Evolutionary conservation across 306 rosid species (phyloP), one percentile per base, ranked within the genome.

Genomic region (Rubus parviflorus): DNA sequence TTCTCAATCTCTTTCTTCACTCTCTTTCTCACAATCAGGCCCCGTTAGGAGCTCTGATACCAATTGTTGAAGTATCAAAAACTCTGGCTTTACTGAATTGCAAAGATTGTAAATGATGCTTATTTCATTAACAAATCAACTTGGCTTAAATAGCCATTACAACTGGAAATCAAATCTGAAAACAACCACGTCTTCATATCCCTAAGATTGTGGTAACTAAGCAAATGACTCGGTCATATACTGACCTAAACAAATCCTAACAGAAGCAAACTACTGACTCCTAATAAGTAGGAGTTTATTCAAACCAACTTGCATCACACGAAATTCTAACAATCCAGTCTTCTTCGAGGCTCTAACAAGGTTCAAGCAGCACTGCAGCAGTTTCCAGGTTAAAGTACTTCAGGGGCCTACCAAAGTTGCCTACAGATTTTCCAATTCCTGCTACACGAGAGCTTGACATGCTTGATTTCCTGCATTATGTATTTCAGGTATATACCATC

Each of bases 381-480:
- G 81, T 90, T 72, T 85, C 94, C 49, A 88, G 92, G 61, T 77
- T 92, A 74, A 90, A 83, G 70, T 90, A 92, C 86, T 83, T 79
- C 71, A 75, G 85, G 66, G 97, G 79, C 74, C 84, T 94, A 70
- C 90, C 98, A 0, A 89, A 88, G 79, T 83, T 94, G 91, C 98
- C 98, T 1, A 72, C 79, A 69, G 89, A 82, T 77, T 78, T 77
- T 82, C 72, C 82, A 49, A 65, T 86, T 73, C 90, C 95, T 61
- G 81, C 86, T 45, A 75, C 93, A 45, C 89, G 98, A 81, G 87
- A 77, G 69, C 83, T 86, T 51, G 97, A 86, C 82, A 78, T 94
- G 83, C 76, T 94, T 25, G 98, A 94, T 74, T 92, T 90, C 83
- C 87, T 94, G 83, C 95, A 92, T 75, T 94, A 73, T 82, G 77